These are phyloP conservation scores for Tetrapisispora arboricola DNA, from an alignment of 805 yeast genomes.

Conservation along the genomic window DNA sequence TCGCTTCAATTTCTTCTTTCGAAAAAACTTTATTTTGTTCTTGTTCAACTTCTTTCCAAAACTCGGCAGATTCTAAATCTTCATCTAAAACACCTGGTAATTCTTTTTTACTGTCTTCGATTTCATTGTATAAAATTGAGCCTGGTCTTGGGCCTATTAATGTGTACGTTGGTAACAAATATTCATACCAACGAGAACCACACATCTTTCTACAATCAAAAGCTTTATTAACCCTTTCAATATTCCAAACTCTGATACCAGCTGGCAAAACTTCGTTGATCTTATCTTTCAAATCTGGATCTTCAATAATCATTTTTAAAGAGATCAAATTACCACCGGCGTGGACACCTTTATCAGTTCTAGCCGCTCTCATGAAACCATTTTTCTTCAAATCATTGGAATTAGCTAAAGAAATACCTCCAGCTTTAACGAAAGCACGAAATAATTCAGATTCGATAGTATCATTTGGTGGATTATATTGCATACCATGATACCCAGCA, in stretches of 20 bases:
- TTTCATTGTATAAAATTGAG: constrained; percentile 51
- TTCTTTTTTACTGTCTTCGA: constrained; percentile 41
- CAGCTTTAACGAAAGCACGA: constrained; percentile 72
- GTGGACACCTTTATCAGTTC: constrained; percentile 95
- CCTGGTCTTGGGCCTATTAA: constrained; percentile 84
- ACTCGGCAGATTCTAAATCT: constrained; percentile 59
- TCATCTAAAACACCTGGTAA: constrained; percentile 50
- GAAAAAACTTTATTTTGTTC: constrained; percentile 29
- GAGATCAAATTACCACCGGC: constrained; percentile 93
- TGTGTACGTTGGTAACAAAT: constrained; percentile 83
- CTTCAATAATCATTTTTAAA: constrained; percentile 75
- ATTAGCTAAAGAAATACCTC: constrained; percentile 80
- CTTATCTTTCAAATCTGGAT: constrained; percentile 52
- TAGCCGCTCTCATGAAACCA: constrained; percentile 77
- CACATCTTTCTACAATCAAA: constrained; percentile 95
- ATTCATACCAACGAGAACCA: constrained; percentile 91
- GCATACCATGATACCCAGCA: constrained; percentile 95
- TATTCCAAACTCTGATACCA: constrained; percentile 88
- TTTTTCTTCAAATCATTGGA: constrained; percentile 79
- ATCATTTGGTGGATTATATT: constrained; percentile 72
- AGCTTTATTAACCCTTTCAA: constrained; percentile 75
- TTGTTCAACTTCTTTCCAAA: constrained; percentile 52
- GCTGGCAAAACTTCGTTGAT: constrained; percentile 72
- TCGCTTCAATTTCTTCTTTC: constrained; percentile 18
- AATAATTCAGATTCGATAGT: constrained; percentile 89